These are phyloP conservation scores for Barnettozyma vustinii DNA, from an alignment of 805 yeast genomes.

Conservation along the genomic window DNA sequence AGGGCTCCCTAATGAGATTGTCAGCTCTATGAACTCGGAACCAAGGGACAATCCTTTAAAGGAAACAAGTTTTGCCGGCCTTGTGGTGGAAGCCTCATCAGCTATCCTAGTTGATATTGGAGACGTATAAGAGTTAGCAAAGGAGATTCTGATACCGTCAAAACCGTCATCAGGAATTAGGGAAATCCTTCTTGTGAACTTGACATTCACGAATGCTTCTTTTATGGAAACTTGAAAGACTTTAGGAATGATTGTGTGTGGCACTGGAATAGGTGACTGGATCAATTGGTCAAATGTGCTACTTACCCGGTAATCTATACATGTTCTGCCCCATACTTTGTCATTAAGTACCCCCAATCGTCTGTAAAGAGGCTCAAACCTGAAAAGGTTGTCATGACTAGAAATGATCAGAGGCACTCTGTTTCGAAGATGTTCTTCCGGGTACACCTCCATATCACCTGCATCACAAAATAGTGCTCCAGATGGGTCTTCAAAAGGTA, in stretches of 20 bases:
- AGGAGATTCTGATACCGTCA: not conserved
- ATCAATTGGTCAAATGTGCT: not conserved
- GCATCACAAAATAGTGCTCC: not conserved
- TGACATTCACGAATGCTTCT: not conserved
- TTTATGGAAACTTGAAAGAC: not conserved
- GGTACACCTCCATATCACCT: not conserved
- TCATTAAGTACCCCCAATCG: not conserved
- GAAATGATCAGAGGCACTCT: not conserved
- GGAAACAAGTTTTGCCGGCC: not conserved
- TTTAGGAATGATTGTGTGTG: not conserved
- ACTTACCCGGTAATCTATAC: not conserved
- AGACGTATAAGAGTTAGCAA: not conserved
- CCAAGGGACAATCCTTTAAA: not conserved
- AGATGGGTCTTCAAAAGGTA: not conserved
- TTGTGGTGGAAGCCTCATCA: not conserved
- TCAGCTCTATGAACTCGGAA: not conserved
- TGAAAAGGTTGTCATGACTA: not conserved
- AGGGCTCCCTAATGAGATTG: not conserved
- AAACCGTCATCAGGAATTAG: not conserved
- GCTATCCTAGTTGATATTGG: not conserved
- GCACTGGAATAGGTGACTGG: not conserved
- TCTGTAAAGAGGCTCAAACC: not conserved
- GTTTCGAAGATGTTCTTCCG: not conserved
- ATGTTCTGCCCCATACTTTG: not conserved
- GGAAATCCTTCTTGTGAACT: not conserved